Conservation (phyloP, 2,329 filamentous ascomycete genomes). For the Ampelomyces quisqualis region DNA sequence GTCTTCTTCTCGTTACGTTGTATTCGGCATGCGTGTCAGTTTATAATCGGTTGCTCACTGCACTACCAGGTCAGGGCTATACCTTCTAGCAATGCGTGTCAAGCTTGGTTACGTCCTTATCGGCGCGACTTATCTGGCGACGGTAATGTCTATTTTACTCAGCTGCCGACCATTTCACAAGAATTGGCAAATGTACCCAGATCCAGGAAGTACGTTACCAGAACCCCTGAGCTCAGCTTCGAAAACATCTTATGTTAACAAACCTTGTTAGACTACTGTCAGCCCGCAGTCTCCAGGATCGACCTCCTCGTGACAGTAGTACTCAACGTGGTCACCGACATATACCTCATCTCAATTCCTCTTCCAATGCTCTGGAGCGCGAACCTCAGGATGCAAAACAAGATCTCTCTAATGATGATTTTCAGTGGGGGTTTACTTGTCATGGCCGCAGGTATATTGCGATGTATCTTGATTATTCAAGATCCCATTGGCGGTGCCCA, state of each 20-base stretch:
- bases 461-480: no score
- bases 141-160: no score
- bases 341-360: constrained; percentile 60
- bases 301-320: constrained; percentile 33
- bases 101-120: constrained; percentile 40
- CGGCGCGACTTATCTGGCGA: constrained; percentile 53
- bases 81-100: no score
- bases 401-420: constrained; percentile 55
- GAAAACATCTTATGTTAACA: no score
- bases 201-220: constrained; percentile 55
- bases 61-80: no score
- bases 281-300: constrained; percentile 12
- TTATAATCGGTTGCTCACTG: no score
- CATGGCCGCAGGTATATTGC: no score
- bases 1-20: neutral
- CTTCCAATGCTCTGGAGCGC: constrained; percentile 59
- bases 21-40: no score
- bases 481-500: constrained; percentile 45
- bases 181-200: constrained; percentile 61
- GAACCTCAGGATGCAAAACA: constrained; percentile 51
- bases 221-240: no score
- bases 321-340: constrained; percentile 57
- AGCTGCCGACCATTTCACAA: constrained; percentile 56
- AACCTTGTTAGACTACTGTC: no score
- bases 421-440: constrained; percentile 60